A percentile compares a stretch with the other conserved stretches of the same genome.
phyloP scores from a whole-genome alignment of 768 basidiomycete species.

The Boletus vinaceobasis region DNA sequence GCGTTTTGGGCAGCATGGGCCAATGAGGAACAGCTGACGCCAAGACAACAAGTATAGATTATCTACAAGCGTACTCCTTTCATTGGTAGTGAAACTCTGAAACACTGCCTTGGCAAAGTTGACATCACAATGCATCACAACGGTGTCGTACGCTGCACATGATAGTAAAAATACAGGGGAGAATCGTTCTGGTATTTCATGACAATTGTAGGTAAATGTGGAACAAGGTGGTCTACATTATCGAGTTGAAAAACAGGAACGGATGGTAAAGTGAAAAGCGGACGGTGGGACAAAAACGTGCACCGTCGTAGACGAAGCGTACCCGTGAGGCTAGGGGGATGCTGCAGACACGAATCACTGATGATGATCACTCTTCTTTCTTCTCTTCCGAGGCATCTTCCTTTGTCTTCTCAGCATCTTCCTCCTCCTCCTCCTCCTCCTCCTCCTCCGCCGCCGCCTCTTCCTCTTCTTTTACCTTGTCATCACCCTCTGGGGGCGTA shows the following conservation, averaged over 20 bases:
- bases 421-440: slow-evolving; percentile 25
- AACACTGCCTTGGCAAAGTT: background rate
- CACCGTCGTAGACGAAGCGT: slow-evolving; percentile 6
- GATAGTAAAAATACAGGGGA: background rate
- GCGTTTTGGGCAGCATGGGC: slow-evolving; percentile 80
- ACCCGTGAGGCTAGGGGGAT: slow-evolving; percentile 8
- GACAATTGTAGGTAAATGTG: slow-evolving; percentile 26
- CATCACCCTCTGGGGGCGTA: slow-evolving; percentile 23
- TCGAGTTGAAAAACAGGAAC: slow-evolving; percentile 7
- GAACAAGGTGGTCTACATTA: slow-evolving; percentile 31
- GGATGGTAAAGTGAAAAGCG: slow-evolving; percentile 11
- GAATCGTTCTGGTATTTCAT: slow-evolving; percentile 25
- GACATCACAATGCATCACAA: background rate
- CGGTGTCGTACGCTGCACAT: background rate
- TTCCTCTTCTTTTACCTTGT: slow-evolving; percentile 22
- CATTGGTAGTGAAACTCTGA: background rate
- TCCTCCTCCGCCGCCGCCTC: slow-evolving; percentile 29
- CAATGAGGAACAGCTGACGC: slow-evolving; percentile 48
- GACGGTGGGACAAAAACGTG: background rate
- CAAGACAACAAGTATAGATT: slow-evolving; percentile 15
- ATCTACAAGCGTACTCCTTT: background rate
- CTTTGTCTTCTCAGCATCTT: slow-evolving; percentile 35
- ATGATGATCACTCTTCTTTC: slow-evolving; percentile 27
- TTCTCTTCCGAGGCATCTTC: slow-evolving; percentile 31
- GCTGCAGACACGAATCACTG: slow-evolving; percentile 1